Evolutionary conservation across 2,329 filamentous ascomycete genomes (phyloP).

Genomic region (Monosporascus sp.): DNA sequence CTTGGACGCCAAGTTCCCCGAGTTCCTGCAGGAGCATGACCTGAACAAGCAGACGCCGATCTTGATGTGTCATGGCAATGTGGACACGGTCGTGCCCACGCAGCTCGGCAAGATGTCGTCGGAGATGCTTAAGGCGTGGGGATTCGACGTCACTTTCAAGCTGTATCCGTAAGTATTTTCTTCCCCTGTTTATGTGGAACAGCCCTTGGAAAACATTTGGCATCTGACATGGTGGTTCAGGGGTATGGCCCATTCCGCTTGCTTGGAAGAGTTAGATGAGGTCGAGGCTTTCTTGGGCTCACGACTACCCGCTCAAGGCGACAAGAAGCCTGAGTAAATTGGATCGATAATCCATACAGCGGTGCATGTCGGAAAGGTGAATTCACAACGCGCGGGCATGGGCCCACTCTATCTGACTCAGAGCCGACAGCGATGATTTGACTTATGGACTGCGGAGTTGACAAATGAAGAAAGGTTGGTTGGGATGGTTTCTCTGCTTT

Average conservation of each 20-base stretch:
- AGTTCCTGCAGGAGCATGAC: slow-evolving; percentile 48
- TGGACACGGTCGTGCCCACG: slow-evolving; percentile 67
- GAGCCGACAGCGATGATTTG: too few species aligned
- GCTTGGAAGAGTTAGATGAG: slow-evolving; percentile 74
- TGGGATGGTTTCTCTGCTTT: too few species aligned
- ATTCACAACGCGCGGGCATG: neutral
- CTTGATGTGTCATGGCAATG: slow-evolving; percentile 83
- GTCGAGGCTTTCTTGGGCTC: slow-evolving; percentile 57
- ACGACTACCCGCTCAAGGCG: slow-evolving; percentile 39
- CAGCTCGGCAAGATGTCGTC: slow-evolving; percentile 65
- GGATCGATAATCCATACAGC: neutral
- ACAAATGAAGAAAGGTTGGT: too few species aligned
- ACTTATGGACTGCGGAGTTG: too few species aligned
- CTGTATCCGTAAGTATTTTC: slow-evolving; percentile 59
- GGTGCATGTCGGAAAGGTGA: neutral
- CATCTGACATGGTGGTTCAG: slow-evolving; percentile 32
- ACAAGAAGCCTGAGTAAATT: slow-evolving; percentile 31
- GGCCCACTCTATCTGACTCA: too few species aligned
- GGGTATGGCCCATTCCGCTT: slow-evolving; percentile 70
- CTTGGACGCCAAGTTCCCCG: slow-evolving; percentile 59
- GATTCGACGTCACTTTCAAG: slow-evolving; percentile 70
- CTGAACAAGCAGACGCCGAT: slow-evolving; percentile 74
- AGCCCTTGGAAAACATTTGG: neutral
- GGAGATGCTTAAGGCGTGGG: slow-evolving; percentile 61
- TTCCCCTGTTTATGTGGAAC: neutral